A percentile compares a stretch with the other conserved stretches of the same genome.
phyloP scores from a whole-genome alignment of 2,329 filamentous ascomycete genomes.

The Penicillium sp. region DNA sequence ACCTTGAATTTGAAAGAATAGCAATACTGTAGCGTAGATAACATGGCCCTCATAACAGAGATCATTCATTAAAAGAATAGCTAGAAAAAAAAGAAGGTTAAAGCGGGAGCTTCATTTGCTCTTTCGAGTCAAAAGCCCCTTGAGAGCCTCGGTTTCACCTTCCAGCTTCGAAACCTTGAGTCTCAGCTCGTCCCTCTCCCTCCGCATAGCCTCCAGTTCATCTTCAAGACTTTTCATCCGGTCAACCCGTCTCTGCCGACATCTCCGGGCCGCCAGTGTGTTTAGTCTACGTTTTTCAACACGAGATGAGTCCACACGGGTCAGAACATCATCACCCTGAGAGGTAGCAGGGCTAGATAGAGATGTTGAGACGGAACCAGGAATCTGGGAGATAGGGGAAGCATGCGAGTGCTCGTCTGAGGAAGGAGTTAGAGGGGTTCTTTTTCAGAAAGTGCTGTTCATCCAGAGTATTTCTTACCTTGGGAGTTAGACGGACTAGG shows the following conservation, averaged over 20 bases:
- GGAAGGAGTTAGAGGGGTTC: constrained; percentile 11
- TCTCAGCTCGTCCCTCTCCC: constrained; percentile 42
- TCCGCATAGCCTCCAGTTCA: constrained; percentile 37
- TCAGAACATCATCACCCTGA: constrained; percentile 19
- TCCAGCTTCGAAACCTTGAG: constrained; percentile 42
- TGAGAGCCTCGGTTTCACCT: constrained; percentile 42
- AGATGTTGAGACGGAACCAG: constrained; percentile 22
- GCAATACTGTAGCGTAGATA: background rate
- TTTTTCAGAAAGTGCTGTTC: background rate
- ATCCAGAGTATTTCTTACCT: constrained; percentile 15
- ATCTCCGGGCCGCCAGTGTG: constrained; percentile 42
- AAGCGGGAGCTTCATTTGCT: constrained; percentile 17
- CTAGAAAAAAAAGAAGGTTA: constrained; percentile 12
- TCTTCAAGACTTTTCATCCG: constrained; percentile 38
- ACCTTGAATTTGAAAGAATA: background rate
- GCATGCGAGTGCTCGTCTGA: constrained; percentile 25
- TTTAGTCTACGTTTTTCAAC: constrained; percentile 42
- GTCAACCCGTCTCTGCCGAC: constrained; percentile 42
- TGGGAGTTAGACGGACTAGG: constrained; percentile 25
- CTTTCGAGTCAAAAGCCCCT: constrained; percentile 31
- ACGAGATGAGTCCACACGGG: constrained; percentile 28
- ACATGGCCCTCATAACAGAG: background rate
- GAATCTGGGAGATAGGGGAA: constrained; percentile 27
- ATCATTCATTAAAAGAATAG: constrained; percentile 19
- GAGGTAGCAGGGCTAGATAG: constrained; percentile 25